Base-by-base conservation (phyloP, 345 rosid species). In the Turritis glabra region DNA sequence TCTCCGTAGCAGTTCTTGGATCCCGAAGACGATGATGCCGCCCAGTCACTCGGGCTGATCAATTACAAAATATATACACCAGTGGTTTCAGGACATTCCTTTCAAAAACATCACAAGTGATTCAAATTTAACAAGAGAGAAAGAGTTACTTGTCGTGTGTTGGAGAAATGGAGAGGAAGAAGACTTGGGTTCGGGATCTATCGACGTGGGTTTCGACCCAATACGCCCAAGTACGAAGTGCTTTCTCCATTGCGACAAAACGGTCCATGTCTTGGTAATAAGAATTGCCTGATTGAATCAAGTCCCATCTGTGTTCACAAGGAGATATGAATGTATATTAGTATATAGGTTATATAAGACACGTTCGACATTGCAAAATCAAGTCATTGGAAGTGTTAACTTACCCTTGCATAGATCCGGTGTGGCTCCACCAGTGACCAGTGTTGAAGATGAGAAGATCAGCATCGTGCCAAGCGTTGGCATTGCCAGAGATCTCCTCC, bases 371-470 rank as follows among this genome's bases (percentile, higher is more conserved):
- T 8, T 23, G 3, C 37, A 58, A 8, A 38, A 51, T 19, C 5
- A 68, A 51, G 40, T 12, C 14, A 53, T 10, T 6, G 32, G 5
- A 30, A 46, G 8, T n/a, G 47, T 10, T 50, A 21, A 3, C 14
- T 10, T 22, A 91, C 97, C 90, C 97, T 81, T 90, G 92, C 72
- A 83, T 85, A 69, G 89, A 77, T 5, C 96, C 94, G 47, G 78
- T 58, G 71, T 95, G 99, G 57, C 60, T 87, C 99, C 99, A 95
- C 98, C 99, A 95, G 43, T 95, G 99, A 11, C 99, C 99, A 1
- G 97, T 95, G 85, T 95, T 90, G 41, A 95, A 95, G 13, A 81
- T 69, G 65, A 95, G 80, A 9, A 95, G 84, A 69, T 95, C 94
- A 3, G 85, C 96, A 2, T 75, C 67, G 5, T 71, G 78, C 97